Evolutionary conservation across 805 yeast genomes (phyloP), one percentile per base, ranked within the genome.

Genomic region (Kodamaea sagamina): DNA sequence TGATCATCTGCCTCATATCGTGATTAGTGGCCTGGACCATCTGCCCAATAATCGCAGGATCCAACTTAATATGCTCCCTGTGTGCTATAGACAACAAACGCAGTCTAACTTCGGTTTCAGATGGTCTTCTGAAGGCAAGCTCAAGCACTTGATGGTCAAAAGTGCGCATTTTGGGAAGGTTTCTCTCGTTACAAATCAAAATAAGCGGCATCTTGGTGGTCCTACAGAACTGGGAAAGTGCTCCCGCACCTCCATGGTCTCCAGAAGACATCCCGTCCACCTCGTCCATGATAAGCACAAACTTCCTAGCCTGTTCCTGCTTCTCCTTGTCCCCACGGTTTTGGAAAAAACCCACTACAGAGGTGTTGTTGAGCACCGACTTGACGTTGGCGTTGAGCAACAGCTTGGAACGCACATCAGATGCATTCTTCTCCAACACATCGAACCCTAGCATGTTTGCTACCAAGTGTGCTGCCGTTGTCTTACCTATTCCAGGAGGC

Each of bases 191-290:
- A 69, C 98, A 92, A 48, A 93, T 90, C 42, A 92, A 73, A 46
- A 93, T 89, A 69, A 93, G 77, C 11, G 99, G 99, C 53, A 92
- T 87, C 34, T 81, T 76, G 0, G 98, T 89, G 39, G 81, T 83
- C 32, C 84, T 76, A 59, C 97, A 90, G 53, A 88, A 84, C 31
- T 84, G 82, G 0, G 97, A 89, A 63, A 93, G 74, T 47, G 89
- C 95, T 17, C 97, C 97, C 19, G 93, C 96, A 49, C 99, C 99
- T 48, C 99, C 99, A 54, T 93, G 84, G 65, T 93, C 99, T 50
- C 99, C 99, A 58, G 95, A 89, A 31, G 96, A 88, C 98, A 93
- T 93, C 53, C 99, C 99, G 63, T 93, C 99, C 22, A 93, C 98
- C 68, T 93, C 99, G 67, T 93, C 99, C 98, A 93, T 89, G 49